Base-by-base conservation (phyloP, 2,329 filamentous ascomycete species). In the Harringtonia lauricola region DNA sequence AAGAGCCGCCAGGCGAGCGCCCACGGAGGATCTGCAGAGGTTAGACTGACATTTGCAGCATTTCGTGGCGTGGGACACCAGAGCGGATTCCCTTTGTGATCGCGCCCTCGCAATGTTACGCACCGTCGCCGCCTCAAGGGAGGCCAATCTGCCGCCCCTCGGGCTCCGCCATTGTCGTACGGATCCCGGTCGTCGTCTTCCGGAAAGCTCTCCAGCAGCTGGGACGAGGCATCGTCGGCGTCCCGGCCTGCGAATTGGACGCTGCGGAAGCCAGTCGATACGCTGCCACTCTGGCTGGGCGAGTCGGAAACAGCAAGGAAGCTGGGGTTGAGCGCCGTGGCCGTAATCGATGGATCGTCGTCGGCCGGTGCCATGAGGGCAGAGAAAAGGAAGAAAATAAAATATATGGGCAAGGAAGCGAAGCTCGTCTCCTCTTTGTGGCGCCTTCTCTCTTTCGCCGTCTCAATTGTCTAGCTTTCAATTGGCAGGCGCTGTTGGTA, bases 1-100 rank as follows among this genome's bases (percentile, higher is more conserved):
- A 43, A 82, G 59, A 42, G 70, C 67, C 22, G 73, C 64, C 30
- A 85, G 61, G 29, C 71, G 70, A 49, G 74, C 68, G 28, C 71
- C 72, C 33, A 76, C 65, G 8, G 77, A 81, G 49, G 49, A 50
- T 17, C 46, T 38, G 12, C 6, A n/a, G 19, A 22, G 9, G 3
- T 8, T n/a, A 22, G 17, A 35, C 29, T 41, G n/a, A n/a, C n/a
- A n/a, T n/a, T n/a, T n/a, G n/a, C 21, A 41, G 39, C 15, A 26
- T 4, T n/a, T n/a, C 28, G 28, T 9, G 33, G 33, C 7, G 17
- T 8, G 7, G 29, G 30, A 31, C 9, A 33, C 12, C 13, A 18
- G 24, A 18, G 15, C 10, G 15, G 26, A 22, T n/a, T n/a, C n/a
- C n/a, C n/a, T n/a, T n/a, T n/a, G n/a, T n/a, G n/a, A n/a, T n/a